A percentile compares a stretch with the other conserved stretches of the same genome.
Evolutionary conservation across 169 alveolate species (phyloP).

Genomic region (Plasmodium blacklocki): DNA sequence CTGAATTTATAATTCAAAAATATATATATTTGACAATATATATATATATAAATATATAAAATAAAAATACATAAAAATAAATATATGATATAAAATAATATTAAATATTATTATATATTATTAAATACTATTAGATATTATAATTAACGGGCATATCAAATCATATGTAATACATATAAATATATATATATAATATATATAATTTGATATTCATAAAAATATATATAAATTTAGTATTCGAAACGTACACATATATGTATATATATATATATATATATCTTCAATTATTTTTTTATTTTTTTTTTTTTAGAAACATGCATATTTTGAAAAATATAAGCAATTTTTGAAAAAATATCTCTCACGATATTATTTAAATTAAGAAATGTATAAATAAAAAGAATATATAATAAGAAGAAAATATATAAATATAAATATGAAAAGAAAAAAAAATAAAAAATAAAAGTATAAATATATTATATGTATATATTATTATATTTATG

Average conservation of each 20-base stretch:
- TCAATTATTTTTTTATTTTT: too few relatives aligned
- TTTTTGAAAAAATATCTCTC: neutral
- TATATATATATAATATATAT: constrained; percentile 1
- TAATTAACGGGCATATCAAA: neutral
- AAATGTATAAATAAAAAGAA: neutral
- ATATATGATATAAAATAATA: neutral
- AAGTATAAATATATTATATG: too few relatives aligned
- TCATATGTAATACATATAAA: neutral
- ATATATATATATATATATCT: too few relatives aligned
- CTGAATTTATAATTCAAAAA: neutral
- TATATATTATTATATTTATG: too few relatives aligned
- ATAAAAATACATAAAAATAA: neutral
- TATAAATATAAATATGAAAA: too few relatives aligned
- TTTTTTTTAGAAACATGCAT: too few relatives aligned
- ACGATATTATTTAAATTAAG: neutral
- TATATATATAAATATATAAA: neutral
- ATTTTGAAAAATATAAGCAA: neutral
- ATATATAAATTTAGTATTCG: neutral
- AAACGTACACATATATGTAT: too few relatives aligned
- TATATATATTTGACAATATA: neutral
- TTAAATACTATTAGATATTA: too few relatives aligned
- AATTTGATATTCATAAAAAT: neutral
- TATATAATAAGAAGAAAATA: too few relatives aligned
- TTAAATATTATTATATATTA: too few relatives aligned
- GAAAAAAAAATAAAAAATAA: too few relatives aligned